Evolutionary conservation across 2,329 filamentous ascomycete genomes (phyloP).

Genomic region (Xylaria hypoxylon): DNA sequence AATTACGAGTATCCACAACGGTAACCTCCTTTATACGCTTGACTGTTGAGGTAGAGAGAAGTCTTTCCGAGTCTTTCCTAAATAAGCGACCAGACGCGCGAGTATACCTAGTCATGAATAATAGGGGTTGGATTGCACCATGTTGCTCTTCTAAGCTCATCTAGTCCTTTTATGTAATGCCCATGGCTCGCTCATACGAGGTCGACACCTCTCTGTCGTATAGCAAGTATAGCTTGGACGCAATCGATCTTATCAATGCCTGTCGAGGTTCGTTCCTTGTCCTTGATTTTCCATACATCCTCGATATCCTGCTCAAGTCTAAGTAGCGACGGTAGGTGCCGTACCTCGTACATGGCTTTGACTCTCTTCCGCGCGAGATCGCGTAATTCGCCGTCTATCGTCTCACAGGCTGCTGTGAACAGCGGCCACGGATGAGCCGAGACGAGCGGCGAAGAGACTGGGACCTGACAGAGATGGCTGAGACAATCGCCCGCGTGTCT

Average conservation of each 20-base stretch:
- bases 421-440: constrained; percentile 51
- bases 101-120: not conserved
- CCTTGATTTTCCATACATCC: constrained; percentile 50
- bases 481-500: constrained; percentile 46
- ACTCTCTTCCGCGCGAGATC: constrained; percentile 45
- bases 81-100: not conserved
- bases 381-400: constrained; percentile 43
- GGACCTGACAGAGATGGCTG: constrained; percentile 44
- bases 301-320: constrained; percentile 49
- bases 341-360: constrained; percentile 46
- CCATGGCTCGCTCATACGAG: constrained; percentile 18
- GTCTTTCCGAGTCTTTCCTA: not conserved
- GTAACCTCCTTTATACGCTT: not conserved
- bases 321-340: constrained; percentile 48
- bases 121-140: not conserved
- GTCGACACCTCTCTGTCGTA: constrained; percentile 44
- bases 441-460: constrained; percentile 47
- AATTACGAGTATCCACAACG: not conserved
- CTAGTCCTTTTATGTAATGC: not conserved
- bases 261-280: constrained; percentile 44
- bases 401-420: constrained; percentile 51
- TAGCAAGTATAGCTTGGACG: constrained; percentile 45
- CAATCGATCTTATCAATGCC: constrained; percentile 51
- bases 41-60: not conserved
- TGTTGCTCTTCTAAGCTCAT: not conserved